Evolutionary conservation across 2,329 filamentous ascomycete genomes (phyloP).

Genomic region (Fusarium torulosum): DNA sequence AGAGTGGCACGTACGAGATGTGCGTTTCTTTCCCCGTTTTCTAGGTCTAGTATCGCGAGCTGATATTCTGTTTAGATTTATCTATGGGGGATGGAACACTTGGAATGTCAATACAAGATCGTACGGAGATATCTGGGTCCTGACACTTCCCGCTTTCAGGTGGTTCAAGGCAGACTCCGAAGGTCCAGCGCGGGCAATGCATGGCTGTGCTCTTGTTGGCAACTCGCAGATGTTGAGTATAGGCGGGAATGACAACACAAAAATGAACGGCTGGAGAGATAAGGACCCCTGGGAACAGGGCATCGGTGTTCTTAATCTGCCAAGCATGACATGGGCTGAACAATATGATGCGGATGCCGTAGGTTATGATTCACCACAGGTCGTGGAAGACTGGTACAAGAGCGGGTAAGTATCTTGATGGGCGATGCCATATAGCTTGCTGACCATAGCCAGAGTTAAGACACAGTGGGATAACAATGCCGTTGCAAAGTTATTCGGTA

Average conservation of each 20-base stretch:
- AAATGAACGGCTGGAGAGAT: background rate
- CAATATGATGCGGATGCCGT: background rate
- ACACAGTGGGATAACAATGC: background rate
- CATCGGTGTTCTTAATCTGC: constrained; percentile 3
- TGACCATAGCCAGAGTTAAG: background rate
- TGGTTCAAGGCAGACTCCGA: constrained; percentile 3
- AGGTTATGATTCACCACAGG: background rate
- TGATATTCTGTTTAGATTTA: background rate
- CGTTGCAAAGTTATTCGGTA: background rate
- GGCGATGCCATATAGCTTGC: rapidly evolving
- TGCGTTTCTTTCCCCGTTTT: background rate
- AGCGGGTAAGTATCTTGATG: background rate
- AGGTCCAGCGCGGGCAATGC: background rate
- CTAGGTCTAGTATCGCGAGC: rapidly evolving
- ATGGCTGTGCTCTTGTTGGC: constrained; percentile 1
- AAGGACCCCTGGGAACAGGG: constrained; percentile 7
- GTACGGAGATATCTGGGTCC: background rate
- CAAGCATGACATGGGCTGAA: constrained; percentile 1
- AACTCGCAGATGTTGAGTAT: constrained; percentile 2
- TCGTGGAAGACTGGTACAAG: background rate
- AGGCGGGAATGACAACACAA: background rate
- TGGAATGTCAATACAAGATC: background rate
- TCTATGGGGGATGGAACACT: constrained; percentile 5
- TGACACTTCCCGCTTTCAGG: constrained; percentile 4
- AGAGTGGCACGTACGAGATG: background rate